Evolutionary conservation across 2,329 filamentous ascomycete genomes (phyloP).

Genomic region (Alternaria arbusti): DNA sequence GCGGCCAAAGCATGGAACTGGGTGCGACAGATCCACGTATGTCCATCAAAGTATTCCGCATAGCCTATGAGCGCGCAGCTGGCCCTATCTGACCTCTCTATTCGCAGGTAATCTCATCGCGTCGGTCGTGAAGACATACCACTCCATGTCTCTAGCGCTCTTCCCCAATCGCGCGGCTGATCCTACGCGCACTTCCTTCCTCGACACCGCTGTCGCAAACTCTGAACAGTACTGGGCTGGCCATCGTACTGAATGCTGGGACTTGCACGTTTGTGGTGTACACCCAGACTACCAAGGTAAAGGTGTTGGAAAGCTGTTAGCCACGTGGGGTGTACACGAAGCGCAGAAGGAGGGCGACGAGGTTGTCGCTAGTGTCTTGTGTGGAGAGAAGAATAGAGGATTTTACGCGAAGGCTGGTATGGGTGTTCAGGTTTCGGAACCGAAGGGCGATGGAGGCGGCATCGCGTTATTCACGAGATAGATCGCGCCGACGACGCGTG

Average conservation of each 20-base stretch:
- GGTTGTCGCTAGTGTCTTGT: constrained; percentile 33
- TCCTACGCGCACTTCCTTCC: constrained; percentile 23
- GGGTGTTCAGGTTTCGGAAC: constrained; percentile 16
- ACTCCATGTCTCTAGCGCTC: constrained; percentile 1
- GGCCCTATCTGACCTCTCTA: neutral
- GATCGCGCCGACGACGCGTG: neutral
- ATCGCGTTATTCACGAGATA: constrained; percentile 30
- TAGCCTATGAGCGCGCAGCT: neutral
- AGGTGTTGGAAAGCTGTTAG: constrained; percentile 47
- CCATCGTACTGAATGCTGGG: constrained; percentile 34
- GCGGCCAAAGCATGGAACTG: constrained; percentile 23
- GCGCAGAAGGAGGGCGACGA: constrained; percentile 37
- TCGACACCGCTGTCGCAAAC: constrained; percentile 25
- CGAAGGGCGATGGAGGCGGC: constrained; percentile 10
- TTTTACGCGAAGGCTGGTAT: constrained; percentile 35
- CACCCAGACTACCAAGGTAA: constrained; percentile 46
- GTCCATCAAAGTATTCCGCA: neutral
- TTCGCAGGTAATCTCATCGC: constrained; percentile 28
- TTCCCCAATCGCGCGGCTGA: constrained; percentile 40
- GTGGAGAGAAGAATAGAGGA: constrained; percentile 38
- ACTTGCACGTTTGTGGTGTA: constrained; percentile 38
- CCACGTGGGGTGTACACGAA: constrained; percentile 48
- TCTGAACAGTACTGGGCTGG: constrained; percentile 35
- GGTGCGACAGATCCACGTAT: constrained; percentile 28
- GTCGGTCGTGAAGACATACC: constrained; percentile 15